Base-by-base conservation (phyloP, 805 yeast species). In the Schizosaccharomyces octosporus region DNA sequence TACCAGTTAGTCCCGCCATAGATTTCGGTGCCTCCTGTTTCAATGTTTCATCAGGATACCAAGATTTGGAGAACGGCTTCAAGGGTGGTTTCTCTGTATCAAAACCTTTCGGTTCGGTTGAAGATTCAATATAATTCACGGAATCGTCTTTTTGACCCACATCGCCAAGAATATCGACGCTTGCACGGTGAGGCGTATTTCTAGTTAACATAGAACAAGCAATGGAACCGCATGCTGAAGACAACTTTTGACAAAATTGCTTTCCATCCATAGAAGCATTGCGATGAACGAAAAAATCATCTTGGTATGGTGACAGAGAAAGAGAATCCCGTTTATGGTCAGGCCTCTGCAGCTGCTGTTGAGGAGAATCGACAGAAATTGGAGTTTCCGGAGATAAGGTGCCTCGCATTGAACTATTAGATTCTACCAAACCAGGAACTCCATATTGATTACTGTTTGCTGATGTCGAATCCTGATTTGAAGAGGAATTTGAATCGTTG, bases 211-310 rank as follows among this genome's bases (percentile, higher is more conserved):
- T 43, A 5, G 58, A 5, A 43, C 48, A 43, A n/a, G 48, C 48
- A 43, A 43, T 43, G 21, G 83, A 82, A 19, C 96, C 97, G 72
- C 97, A 89, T 0, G 88, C 97, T 69, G 81, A 78, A 64, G 80
- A 79, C 68, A 90, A 76, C 66, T 82, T 80, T 31, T 79, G 78
- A 69, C 97, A 90, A 69, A 43, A 43, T 9, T 43, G 48, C 21
- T 43, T 43, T n/a, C 48, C 48, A 19, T 43, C 48, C 48, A 19
- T 19, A 17, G 21, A 17, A 43, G n/a, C 13, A 1, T 43, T 31
- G 7, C 7, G 32, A 31, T 31, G 32, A 6, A 31, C 7, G 32
- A 31, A 31, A 31, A 31, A 31, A 31, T 31, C 32, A 31, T 31
- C 32, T 31, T 31, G 32, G 7, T 31, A 31, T 31, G 32, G 48